These are phyloP conservation scores for Paralagenidium karlingii DNA, from an alignment of 352 stramenopile genomes.

Conservation along the genomic window DNA sequence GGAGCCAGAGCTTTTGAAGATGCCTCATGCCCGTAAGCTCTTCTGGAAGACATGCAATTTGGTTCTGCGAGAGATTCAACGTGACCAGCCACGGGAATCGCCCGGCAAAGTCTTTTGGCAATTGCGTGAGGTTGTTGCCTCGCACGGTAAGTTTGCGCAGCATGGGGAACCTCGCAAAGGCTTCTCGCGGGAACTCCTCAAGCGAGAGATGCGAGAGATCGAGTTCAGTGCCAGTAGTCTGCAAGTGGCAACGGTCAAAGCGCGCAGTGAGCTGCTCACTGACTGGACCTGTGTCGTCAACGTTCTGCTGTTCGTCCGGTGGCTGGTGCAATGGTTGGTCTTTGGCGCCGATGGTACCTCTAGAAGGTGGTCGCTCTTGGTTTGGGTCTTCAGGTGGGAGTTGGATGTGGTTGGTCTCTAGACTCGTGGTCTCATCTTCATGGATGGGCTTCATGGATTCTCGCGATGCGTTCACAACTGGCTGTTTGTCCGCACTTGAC, in stretches of 20 bases:
- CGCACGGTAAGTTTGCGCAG: slow-evolving; percentile 34
- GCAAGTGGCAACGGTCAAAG: slow-evolving; percentile 6
- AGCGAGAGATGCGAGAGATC: slow-evolving; percentile 35
- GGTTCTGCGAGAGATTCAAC: slow-evolving; percentile 28
- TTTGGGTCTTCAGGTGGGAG: too few relatives aligned
- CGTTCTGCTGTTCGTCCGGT: too few relatives aligned
- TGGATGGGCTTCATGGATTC: too few relatives aligned
- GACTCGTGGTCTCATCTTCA: too few relatives aligned
- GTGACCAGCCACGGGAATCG: slow-evolving; percentile 21
- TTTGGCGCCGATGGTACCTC: too few relatives aligned
- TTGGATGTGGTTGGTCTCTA: too few relatives aligned
- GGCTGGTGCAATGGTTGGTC: too few relatives aligned
- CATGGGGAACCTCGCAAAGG: slow-evolving; percentile 17
- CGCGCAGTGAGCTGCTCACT: slow-evolving; percentile 6
- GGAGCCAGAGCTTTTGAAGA: slow-evolving; percentile 31
- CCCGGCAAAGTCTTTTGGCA: slow-evolving; percentile 18
- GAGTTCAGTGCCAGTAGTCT: slow-evolving; percentile 20
- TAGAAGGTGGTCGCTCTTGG: too few relatives aligned
- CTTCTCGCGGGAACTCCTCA: slow-evolving; percentile 15
- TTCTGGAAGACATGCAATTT: slow-evolving; percentile 15
- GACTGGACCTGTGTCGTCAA: too few relatives aligned
- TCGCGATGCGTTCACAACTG: too few relatives aligned
- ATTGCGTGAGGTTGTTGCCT: slow-evolving; percentile 16
- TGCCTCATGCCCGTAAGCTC: slow-evolving; percentile 14
- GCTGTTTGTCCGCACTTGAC: too few relatives aligned